These are phyloP conservation scores for Sclerotinia borealis DNA, from an alignment of 2,329 filamentous ascomycete genomes.

Conservation along the genomic window DNA sequence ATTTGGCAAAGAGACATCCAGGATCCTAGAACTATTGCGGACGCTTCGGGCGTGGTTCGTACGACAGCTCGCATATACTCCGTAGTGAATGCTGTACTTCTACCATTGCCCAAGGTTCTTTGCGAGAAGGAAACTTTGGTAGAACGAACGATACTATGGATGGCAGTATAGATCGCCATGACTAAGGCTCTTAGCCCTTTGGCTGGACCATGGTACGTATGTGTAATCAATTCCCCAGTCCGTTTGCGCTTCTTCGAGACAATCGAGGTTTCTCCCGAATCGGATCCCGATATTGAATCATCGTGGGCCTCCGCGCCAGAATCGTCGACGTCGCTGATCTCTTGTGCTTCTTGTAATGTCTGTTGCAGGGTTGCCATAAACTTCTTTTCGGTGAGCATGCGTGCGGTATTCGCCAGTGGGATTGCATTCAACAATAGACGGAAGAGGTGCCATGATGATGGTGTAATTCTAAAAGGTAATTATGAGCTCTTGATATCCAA, in stretches of 20 bases:
- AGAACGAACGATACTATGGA: conserved; percentile 21
- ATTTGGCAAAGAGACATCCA: conserved; percentile 29
- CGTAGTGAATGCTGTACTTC: conserved; percentile 22
- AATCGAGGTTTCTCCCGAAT: conserved; percentile 30
- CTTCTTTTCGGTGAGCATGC: conserved; percentile 62
- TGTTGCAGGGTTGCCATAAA: conserved; percentile 62
- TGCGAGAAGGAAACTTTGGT: conserved; percentile 13
- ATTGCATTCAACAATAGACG: conserved; percentile 57
- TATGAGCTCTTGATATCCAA: background rate
- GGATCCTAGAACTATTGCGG: conserved; percentile 28
- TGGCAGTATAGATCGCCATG: conserved; percentile 21
- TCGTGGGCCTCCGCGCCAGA: conserved; percentile 12
- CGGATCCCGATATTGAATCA: conserved; percentile 13
- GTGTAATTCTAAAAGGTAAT: conserved; percentile 16
- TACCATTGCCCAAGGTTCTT: conserved; percentile 6
- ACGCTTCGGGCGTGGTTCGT: conserved; percentile 27
- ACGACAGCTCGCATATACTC: conserved; percentile 31
- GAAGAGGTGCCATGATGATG: conserved; percentile 53
- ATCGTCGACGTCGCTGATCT: conserved; percentile 29
- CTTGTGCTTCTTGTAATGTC: conserved; percentile 51
- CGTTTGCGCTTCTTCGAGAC: conserved; percentile 32
- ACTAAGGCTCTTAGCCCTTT: conserved; percentile 15
- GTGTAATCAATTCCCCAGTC: conserved; percentile 23
- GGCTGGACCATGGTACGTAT: background rate
- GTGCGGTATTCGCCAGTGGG: conserved; percentile 62